Evolutionary conservation across 1,284 basidiomycete genomes (phyloP).

Genomic region (Schizopora paradoxa): DNA sequence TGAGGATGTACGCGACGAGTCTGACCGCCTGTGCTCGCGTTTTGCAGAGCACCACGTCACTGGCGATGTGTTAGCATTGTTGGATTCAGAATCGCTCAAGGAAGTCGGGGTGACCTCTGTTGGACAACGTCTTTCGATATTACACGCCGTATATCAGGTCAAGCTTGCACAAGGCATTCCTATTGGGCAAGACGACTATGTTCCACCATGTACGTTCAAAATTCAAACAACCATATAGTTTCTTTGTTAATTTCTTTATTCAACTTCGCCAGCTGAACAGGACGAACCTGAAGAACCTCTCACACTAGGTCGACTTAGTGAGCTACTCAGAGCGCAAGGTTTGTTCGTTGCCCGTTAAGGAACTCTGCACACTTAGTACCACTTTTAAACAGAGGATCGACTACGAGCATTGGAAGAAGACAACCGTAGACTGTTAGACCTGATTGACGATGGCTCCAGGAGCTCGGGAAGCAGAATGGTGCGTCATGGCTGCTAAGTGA

Average conservation of each 20-base stretch:
- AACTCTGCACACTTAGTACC: conserved; percentile 11
- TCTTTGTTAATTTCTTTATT: conserved; percentile 17
- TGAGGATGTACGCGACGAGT: background rate
- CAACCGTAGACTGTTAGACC: conserved; percentile 54
- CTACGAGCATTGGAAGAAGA: conserved; percentile 70
- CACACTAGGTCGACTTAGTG: conserved; percentile 64
- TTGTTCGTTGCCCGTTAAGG: conserved; percentile 19
- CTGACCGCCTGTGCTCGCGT: conserved; percentile 18
- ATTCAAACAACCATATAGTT: conserved; percentile 9
- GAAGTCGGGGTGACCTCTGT: conserved; percentile 81
- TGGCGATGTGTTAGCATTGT: conserved; percentile 79
- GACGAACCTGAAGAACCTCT: conserved; percentile 55
- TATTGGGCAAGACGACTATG: conserved; percentile 81
- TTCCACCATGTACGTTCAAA: conserved; percentile 74
- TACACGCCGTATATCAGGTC: conserved; percentile 84
- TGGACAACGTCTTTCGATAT: conserved; percentile 82
- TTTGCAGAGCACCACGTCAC: conserved; percentile 80
- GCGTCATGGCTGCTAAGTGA: background rate
- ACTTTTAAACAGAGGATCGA: conserved; percentile 50
- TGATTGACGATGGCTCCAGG: conserved; percentile 24
- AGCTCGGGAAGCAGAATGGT: background rate
- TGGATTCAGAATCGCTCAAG: conserved; percentile 79
- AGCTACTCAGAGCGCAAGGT: conserved; percentile 76
- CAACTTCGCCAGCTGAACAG: conserved; percentile 49
- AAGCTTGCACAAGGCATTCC: conserved; percentile 81